A percentile compares a stretch with the other conserved stretches of the same genome.
Evolutionary conservation across 306 rosid genomes (phyloP).

Genomic region (Clitoria ternatea): DNA sequence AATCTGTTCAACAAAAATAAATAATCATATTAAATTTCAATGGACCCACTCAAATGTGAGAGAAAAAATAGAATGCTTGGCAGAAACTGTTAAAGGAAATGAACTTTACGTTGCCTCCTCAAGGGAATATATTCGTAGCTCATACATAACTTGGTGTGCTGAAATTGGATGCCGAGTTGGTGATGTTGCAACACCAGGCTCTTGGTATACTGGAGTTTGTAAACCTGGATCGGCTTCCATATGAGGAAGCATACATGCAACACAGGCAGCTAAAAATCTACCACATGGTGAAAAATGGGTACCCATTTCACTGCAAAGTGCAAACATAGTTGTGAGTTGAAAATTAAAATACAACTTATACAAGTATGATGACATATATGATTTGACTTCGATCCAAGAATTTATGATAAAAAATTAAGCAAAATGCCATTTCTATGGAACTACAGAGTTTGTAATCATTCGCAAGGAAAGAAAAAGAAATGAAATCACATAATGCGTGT

Average conservation of each 20-base stretch:
- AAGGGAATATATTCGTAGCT: constrained; percentile 92
- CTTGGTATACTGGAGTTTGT: constrained; percentile 62
- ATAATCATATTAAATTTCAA: background rate
- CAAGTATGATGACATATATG: background rate
- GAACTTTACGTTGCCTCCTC: constrained; percentile 80
- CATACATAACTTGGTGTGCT: constrained; percentile 88
- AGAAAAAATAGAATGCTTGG: constrained; percentile 14
- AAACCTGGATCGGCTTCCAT: constrained; percentile 80
- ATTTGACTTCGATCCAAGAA: background rate
- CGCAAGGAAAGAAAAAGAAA: background rate
- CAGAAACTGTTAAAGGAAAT: constrained; percentile 19
- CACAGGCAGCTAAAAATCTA: constrained; percentile 96
- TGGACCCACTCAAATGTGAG: background rate
- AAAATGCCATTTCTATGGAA: background rate
- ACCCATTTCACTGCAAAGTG: constrained; percentile 98
- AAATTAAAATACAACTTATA: background rate
- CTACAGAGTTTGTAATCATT: background rate
- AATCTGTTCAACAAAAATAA: constrained; percentile 47
- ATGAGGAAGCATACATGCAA: constrained; percentile 91
- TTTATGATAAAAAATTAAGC: background rate
- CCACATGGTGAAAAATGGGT: constrained; percentile 99
- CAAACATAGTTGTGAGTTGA: constrained; percentile 30
- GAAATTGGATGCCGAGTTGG: constrained; percentile 96
- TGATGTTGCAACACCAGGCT: constrained; percentile 70
- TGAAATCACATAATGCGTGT: constrained; percentile 7